A percentile compares a stretch with the other conserved stretches of the same genome.
Conservation (phyloP, 768 basidiomycete species). For the Mycena vulgaris region DNA sequence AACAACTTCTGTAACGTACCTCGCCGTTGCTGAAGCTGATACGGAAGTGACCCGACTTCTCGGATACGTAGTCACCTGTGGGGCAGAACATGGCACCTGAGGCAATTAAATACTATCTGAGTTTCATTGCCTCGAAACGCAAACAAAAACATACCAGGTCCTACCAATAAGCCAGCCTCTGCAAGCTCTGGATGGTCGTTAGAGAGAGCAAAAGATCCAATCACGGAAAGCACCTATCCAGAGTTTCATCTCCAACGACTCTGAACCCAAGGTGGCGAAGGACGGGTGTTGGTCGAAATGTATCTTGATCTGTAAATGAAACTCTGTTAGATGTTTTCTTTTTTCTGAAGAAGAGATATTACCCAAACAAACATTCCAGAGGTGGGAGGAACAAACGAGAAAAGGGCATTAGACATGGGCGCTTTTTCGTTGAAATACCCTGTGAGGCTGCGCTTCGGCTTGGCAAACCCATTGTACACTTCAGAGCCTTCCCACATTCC, state of each 20-base stretch:
- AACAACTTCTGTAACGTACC: slow-evolving; percentile 50
- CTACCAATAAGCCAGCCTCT: slow-evolving; percentile 74
- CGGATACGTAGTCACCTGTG: slow-evolving; percentile 32
- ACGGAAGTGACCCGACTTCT: slow-evolving; percentile 64
- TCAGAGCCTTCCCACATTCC: slow-evolving; percentile 54
- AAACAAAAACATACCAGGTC: slow-evolving; percentile 65
- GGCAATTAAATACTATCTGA: neutral
- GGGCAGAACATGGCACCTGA: slow-evolving; percentile 63
- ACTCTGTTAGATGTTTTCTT: slow-evolving; percentile 9
- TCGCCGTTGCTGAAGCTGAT: slow-evolving; percentile 70
- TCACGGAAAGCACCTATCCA: slow-evolving; percentile 53
- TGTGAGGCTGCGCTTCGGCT: slow-evolving; percentile 41
- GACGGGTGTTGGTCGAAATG: slow-evolving; percentile 73
- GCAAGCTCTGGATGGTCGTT: slow-evolving; percentile 56
- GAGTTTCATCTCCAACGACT: slow-evolving; percentile 69
- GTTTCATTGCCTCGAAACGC: neutral
- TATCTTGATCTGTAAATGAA: slow-evolving; percentile 65
- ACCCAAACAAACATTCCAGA: slow-evolving; percentile 92
- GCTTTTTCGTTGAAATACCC: slow-evolving; percentile 58
- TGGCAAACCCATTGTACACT: slow-evolving; percentile 63
- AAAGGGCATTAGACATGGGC: slow-evolving; percentile 51
- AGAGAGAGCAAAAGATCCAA: neutral
- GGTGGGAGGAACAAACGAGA: slow-evolving; percentile 82
- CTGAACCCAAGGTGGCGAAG: slow-evolving; percentile 53
- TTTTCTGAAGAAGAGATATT: slow-evolving; percentile 10